These are phyloP conservation scores for Leccinum rimulosum DNA, from an alignment of 768 basidiomycete species.

Conservation along the genomic window DNA sequence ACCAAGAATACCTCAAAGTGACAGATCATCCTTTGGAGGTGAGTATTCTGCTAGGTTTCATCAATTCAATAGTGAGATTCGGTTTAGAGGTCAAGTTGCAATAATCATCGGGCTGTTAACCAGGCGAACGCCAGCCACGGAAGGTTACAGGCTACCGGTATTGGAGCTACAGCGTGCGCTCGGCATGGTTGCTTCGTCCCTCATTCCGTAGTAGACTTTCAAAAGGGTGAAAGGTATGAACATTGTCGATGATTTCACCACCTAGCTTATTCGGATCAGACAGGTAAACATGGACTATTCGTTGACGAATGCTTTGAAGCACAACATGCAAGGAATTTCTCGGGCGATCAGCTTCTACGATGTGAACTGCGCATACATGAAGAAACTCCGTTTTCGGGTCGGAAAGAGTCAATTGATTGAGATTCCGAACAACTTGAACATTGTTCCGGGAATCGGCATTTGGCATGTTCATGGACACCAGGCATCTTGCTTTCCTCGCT, in stretches of 20 bases:
- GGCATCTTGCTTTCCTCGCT: slow-evolving; percentile 18
- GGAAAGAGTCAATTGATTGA: not conserved
- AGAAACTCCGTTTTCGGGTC: not conserved
- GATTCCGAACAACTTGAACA: not conserved
- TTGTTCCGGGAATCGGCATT: slow-evolving; percentile 20
- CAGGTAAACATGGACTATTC: slow-evolving; percentile 15
- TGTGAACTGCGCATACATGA: slow-evolving; percentile 12
- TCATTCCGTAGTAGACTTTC: slow-evolving; percentile 16
- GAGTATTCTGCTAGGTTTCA: too few relatives aligned
- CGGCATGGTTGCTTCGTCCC: slow-evolving; percentile 20
- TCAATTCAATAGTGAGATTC: too few relatives aligned
- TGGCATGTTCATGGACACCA: slow-evolving; percentile 29
- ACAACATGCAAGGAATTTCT: not conserved
- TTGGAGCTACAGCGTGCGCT: not conserved
- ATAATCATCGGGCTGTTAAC: slow-evolving; percentile 1
- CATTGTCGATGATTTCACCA: not conserved
- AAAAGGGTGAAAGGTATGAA: slow-evolving; percentile 11
- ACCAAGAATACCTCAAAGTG: too few relatives aligned
- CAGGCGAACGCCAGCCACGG: not conserved
- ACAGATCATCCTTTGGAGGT: too few relatives aligned
- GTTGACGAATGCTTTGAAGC: not conserved
- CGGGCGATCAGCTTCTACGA: not conserved
- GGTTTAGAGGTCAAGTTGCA: not conserved
- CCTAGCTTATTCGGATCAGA: not conserved
- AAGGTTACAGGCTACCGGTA: not conserved